Evolutionary conservation across 768 basidiomycete genomes (phyloP).

Genomic region (Boletellus ananas): DNA sequence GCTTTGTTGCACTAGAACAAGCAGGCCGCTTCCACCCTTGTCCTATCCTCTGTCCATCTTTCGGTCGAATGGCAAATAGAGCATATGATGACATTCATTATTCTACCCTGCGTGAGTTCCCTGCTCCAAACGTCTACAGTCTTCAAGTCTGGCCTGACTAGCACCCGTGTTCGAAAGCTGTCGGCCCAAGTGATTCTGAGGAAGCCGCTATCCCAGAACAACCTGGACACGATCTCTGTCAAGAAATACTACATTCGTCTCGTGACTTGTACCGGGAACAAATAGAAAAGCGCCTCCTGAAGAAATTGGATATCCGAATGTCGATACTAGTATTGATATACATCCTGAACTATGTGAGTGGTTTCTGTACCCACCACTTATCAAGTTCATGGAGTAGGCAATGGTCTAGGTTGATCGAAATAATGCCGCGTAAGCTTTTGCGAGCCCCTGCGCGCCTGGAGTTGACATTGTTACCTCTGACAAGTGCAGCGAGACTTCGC

Average conservation of each 20-base stretch:
- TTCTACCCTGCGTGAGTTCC: constrained; percentile 17
- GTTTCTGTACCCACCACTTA: neutral
- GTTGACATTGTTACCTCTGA: neutral
- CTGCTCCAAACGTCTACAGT: neutral
- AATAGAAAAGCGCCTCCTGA: constrained; percentile 41
- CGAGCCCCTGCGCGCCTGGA: neutral
- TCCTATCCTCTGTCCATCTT: no score
- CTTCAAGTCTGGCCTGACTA: neutral
- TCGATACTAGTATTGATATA: constrained; percentile 35
- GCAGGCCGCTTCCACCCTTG: no score
- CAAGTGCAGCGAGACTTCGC: constrained; percentile 65
- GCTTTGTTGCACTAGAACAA: no score
- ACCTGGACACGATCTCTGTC: neutral
- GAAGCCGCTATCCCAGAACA: neutral
- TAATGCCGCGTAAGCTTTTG: constrained; percentile 52
- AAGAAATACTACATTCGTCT: neutral
- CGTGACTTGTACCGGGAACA: constrained; percentile 24
- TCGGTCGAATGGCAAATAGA: constrained; percentile 7
- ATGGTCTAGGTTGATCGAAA: constrained; percentile 60
- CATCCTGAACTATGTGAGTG: constrained; percentile 34
- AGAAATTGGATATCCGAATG: constrained; percentile 34
- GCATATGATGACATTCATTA: constrained; percentile 6
- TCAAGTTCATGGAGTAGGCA: neutral
- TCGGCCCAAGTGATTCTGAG: constrained; percentile 8
- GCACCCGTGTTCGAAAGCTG: neutral